phyloP scores from a whole-genome alignment of 2,329 filamentous ascomycete species.

The Aspergillus phoenicis region DNA sequence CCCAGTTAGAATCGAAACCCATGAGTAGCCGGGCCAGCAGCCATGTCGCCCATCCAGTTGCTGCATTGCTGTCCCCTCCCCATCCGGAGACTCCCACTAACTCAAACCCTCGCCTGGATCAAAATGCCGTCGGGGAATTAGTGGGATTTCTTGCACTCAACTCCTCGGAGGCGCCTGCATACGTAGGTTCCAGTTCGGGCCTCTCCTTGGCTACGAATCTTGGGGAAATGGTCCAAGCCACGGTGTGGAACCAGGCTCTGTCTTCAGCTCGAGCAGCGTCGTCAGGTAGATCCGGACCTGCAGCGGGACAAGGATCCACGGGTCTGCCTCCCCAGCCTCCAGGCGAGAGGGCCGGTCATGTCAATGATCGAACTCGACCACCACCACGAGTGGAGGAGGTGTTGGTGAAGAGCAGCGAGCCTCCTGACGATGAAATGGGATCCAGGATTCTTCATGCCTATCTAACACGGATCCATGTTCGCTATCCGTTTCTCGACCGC shows the following conservation, averaged over 20 bases:
- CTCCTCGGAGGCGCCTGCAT: conserved; percentile 50
- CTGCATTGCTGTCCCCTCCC: conserved; percentile 30
- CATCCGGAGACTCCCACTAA: conserved; percentile 22
- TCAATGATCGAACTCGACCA: conserved; percentile 29
- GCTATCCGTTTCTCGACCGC: conserved; percentile 55
- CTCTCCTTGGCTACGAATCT: conserved; percentile 54
- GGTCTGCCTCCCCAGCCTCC: conserved; percentile 22
- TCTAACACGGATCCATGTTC: conserved; percentile 49
- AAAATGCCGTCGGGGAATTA: conserved; percentile 47
- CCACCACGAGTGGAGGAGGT: conserved; percentile 46
- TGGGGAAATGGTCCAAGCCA: conserved; percentile 57
- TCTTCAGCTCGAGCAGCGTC: conserved; percentile 27
- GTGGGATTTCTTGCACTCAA: conserved; percentile 55
- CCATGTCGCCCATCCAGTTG: conserved; percentile 21
- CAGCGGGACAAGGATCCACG: background rate
- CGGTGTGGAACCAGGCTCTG: conserved; percentile 57
- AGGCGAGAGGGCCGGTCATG: conserved; percentile 4
- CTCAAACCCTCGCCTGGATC: conserved; percentile 29
- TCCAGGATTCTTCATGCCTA: conserved; percentile 50
- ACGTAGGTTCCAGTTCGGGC: conserved; percentile 55
- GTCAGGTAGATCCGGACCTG: conserved; percentile 11
- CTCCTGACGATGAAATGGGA: conserved; percentile 52
- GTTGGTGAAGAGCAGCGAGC: conserved; percentile 48
- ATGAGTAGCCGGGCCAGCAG: conserved; percentile 18
- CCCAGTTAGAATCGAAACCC: conserved; percentile 27